Conservation (phyloP, 2,329 filamentous ascomycete species). For the Neurospora sp. region DNA sequence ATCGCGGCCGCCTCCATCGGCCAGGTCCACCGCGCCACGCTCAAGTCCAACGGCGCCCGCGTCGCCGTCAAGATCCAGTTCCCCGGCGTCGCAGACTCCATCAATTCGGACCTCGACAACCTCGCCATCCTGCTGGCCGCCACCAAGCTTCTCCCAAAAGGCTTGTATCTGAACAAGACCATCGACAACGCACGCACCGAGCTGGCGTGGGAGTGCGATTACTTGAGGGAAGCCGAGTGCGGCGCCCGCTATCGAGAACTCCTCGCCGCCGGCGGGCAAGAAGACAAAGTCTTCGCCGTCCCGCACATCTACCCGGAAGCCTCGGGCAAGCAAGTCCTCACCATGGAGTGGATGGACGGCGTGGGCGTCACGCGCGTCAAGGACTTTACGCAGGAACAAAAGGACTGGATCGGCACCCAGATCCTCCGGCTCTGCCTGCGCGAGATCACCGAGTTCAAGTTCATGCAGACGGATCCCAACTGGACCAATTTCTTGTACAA, state of each 20-base stretch:
- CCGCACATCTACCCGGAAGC: conserved; percentile 70
- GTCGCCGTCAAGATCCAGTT: conserved; percentile 98
- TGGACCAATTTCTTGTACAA: conserved; percentile 99
- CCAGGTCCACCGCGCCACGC: conserved; percentile 79
- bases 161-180: conserved; percentile 90
- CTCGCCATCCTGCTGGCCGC: conserved; percentile 83
- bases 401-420: conserved; percentile 93
- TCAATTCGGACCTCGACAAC: conserved; percentile 93
- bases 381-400: conserved; percentile 68
- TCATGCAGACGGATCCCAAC: conserved; percentile 99
- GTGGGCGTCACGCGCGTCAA: conserved; percentile 73
- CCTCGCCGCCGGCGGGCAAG: conserved; percentile 47
- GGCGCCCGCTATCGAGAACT: conserved; percentile 66
- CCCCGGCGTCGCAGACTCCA: conserved; percentile 88
- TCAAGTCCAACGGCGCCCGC: conserved; percentile 61
- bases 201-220: conserved; percentile 95
- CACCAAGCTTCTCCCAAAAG: conserved; percentile 79
- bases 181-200: conserved; percentile 91
- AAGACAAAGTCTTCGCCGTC: conserved; percentile 65
- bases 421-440: conserved; percentile 84
- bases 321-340: conserved; percentile 77
- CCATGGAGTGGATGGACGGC: conserved; percentile 86
- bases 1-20: conserved; percentile 95
- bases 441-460: conserved; percentile 88
- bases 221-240: conserved; percentile 76